A percentile compares a stretch with the other conserved stretches of the same genome.
Conservation (phyloP, 2,329 filamentous ascomycete genomes). For the Xylariales sp. region DNA sequence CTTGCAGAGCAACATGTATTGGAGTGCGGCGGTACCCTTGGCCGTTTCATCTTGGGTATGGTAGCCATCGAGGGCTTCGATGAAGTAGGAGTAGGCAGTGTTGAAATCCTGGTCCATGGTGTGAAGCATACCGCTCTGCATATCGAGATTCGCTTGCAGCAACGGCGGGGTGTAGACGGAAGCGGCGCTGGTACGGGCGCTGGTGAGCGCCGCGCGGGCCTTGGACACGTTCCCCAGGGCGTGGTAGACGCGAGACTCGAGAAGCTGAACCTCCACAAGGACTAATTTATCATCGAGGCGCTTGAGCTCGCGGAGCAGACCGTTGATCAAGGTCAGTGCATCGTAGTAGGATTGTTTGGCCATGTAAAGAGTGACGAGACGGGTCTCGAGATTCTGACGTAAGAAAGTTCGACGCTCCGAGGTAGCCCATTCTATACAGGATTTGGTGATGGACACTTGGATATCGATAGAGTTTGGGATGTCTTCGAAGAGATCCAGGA, state of each 20-base stretch:
- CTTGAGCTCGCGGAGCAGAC: constrained; percentile 92
- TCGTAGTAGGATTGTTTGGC: constrained; percentile 97
- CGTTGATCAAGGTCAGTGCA: constrained; percentile 92
- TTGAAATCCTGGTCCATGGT: constrained; percentile 99
- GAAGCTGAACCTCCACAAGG: constrained; percentile 92
- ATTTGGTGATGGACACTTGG: constrained; percentile 93
- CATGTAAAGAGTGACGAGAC: constrained; percentile 92
- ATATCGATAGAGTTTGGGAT: constrained; percentile 94
- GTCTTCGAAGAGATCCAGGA: constrained; percentile 89
- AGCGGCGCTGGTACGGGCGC: constrained; percentile 88
- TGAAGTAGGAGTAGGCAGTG: constrained; percentile 98
- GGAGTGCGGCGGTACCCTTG: constrained; percentile 92
- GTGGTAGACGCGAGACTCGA: constrained; percentile 96
- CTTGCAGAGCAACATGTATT: constrained; percentile 99
- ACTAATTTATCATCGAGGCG: constrained; percentile 97
- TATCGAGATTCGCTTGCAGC: constrained; percentile 92
- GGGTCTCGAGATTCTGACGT: constrained; percentile 95
- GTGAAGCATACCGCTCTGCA: constrained; percentile 99
- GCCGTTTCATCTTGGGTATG: constrained; percentile 82
- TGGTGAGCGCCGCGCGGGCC: constrained; percentile 89
- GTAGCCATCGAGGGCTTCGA: constrained; percentile 96
- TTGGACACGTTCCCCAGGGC: constrained; percentile 95
- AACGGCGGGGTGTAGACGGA: constrained; percentile 96
- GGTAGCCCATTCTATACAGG: constrained; percentile 98
- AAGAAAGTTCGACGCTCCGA: constrained; percentile 93